Evolutionary conservation across 2,329 filamentous ascomycete genomes (phyloP).

Genomic region (Colletotrichum lupini): DNA sequence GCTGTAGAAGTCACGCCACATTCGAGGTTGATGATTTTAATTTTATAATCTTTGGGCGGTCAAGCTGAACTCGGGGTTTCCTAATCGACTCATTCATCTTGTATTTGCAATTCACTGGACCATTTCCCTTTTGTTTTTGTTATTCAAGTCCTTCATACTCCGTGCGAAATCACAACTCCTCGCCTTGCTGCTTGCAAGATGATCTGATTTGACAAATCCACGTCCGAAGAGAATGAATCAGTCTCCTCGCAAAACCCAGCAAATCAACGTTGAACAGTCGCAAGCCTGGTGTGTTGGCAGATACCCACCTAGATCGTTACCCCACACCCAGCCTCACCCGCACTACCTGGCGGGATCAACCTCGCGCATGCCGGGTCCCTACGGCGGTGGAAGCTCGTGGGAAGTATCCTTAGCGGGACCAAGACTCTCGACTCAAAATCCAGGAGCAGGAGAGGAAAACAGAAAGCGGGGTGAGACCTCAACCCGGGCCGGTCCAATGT

Average conservation of each 20-base stretch:
- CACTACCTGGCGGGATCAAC: not conserved
- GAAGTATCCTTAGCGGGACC: not conserved
- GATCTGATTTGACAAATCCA: not conserved
- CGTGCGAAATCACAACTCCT: too few species aligned
- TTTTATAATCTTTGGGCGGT: not conserved
- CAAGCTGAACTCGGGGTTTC: not conserved
- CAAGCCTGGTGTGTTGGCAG: constrained; percentile 6
- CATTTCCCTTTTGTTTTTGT: not conserved
- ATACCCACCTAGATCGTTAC: not conserved
- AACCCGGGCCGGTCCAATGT: not conserved
- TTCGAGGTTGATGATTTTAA: not conserved
- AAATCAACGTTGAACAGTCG: not conserved
- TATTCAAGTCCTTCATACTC: not conserved
- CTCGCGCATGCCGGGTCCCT: not conserved
- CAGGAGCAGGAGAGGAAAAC: not conserved
- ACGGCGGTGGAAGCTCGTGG: not conserved
- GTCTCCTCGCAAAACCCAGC: not conserved
- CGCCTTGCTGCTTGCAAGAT: too few species aligned
- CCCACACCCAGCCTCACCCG: constrained; percentile 20
- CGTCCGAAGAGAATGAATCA: not conserved
- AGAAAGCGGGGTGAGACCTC: not conserved
- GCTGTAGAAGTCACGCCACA: not conserved
- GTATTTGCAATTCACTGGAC: not conserved
- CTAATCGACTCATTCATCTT: not conserved
- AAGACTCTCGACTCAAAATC: not conserved